Conservation (phyloP, 2,329 filamentous ascomycete species). For the Xylaria hypoxylon region DNA sequence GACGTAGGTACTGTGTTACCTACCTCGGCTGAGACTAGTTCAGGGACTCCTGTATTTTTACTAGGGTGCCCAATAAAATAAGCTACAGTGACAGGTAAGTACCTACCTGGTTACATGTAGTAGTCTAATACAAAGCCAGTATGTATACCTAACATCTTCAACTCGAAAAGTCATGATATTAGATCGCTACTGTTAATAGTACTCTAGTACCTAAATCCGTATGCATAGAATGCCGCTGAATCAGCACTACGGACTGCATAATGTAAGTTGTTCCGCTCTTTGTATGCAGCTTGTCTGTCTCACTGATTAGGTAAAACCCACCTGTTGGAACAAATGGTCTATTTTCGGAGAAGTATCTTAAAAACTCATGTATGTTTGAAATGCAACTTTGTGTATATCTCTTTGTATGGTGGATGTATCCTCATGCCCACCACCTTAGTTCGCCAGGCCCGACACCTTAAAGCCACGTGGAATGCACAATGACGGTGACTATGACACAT, state of each 20-base stretch:
- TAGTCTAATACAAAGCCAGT: no score
- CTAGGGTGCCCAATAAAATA: background rate
- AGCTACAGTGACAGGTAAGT: slow-evolving; percentile 1
- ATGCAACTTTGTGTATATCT: background rate
- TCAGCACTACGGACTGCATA: slow-evolving; percentile 27
- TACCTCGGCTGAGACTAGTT: slow-evolving; percentile 11
- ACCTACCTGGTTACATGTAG: no score
- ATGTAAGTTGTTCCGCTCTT: slow-evolving; percentile 20
- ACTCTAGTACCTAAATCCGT: background rate
- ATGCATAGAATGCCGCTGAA: slow-evolving; percentile 22
- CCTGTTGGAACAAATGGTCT: slow-evolving; percentile 13
- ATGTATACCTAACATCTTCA: no score
- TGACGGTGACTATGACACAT: slow-evolving; percentile 21
- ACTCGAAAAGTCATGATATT: background rate
- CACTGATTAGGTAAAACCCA: slow-evolving; percentile 5
- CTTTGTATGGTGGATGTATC: background rate
- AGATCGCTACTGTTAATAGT: background rate
- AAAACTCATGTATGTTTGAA: background rate
- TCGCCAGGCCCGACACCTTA: background rate
- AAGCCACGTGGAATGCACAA: slow-evolving; percentile 27
- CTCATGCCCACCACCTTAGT: background rate
- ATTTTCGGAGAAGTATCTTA: slow-evolving; percentile 21
- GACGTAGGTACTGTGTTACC: slow-evolving; percentile 30
- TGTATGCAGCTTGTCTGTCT: slow-evolving; percentile 12
- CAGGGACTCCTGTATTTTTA: background rate